phyloP scores from a whole-genome alignment of 441 rosid genomes.

The Arabidopsis hybrid region DNA sequence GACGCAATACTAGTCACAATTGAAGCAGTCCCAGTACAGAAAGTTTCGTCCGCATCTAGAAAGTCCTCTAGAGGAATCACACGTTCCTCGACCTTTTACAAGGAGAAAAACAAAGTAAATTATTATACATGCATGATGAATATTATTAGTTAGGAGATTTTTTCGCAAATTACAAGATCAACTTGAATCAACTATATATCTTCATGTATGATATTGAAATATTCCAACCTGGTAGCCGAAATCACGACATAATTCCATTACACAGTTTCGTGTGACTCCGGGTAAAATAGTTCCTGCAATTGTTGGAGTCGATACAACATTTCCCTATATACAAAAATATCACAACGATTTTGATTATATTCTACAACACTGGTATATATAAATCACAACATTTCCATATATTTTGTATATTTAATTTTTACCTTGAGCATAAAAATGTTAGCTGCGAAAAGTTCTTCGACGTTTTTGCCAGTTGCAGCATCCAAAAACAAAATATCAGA shows the following conservation, averaged over 20 bases:
- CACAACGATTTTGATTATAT: neutral
- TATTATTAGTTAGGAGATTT: neutral
- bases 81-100: constrained; percentile 52
- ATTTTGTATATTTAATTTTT: neutral
- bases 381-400: neutral
- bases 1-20: constrained; percentile 49
- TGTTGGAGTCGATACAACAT: constrained; percentile 61
- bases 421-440: constrained; percentile 76
- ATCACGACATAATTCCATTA: constrained; percentile 55
- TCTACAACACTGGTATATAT: neutral
- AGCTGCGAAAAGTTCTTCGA: constrained; percentile 76
- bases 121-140: neutral
- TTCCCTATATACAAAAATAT: constrained; percentile 51
- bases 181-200: neutral
- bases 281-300: constrained; percentile 62
- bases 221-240: constrained; percentile 53
- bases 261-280: constrained; percentile 62
- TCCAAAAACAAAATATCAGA: constrained; percentile 73
- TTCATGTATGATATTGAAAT: neutral
- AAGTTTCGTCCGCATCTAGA: constrained; percentile 51
- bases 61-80: constrained; percentile 47
- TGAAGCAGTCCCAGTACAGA: constrained; percentile 57
- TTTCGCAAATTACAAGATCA: neutral
- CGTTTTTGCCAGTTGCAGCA: constrained; percentile 54
- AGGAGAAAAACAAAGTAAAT: neutral